Percentiles rank a stretch among this genome's conserved stretches.
phyloP scores from a whole-genome alignment of 768 basidiomycete genomes.

The Myochromella boudieri region DNA sequence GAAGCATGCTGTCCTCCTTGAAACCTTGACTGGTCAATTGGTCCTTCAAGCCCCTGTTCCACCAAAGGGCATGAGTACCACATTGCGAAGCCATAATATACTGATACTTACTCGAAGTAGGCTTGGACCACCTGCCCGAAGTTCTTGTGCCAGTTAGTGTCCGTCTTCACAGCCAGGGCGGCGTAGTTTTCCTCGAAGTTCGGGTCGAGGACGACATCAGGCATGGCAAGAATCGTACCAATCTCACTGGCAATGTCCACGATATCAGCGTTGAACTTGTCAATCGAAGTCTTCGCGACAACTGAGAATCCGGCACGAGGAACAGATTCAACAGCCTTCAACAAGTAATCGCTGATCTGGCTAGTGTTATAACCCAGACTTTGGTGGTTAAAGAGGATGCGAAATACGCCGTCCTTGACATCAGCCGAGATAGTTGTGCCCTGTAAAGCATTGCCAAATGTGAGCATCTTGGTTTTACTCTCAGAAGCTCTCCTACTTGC shows the following conservation, averaged over 20 bases:
- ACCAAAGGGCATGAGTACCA: neutral
- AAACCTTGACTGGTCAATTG: constrained; percentile 35
- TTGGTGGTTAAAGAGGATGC: constrained; percentile 35
- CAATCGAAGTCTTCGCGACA: constrained; percentile 34
- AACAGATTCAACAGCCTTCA: constrained; percentile 31
- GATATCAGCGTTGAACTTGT: constrained; percentile 29
- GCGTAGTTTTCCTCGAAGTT: constrained; percentile 37
- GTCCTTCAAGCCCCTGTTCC: constrained; percentile 26
- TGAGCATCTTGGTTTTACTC: neutral
- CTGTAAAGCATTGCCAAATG: no score
- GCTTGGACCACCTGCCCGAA: constrained; percentile 25
- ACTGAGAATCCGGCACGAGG: constrained; percentile 33
- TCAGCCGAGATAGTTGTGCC: constrained; percentile 32
- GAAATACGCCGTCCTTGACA: constrained; percentile 38
- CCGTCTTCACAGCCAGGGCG: constrained; percentile 24
- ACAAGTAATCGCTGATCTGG: constrained; percentile 23
- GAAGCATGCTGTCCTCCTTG: constrained; percentile 37
- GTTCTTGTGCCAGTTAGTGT: constrained; percentile 27
- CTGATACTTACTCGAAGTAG: constrained; percentile 28
- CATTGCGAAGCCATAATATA: neutral
- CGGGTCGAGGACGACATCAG: constrained; percentile 36
- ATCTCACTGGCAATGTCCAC: constrained; percentile 30
- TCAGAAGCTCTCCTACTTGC: constrained; percentile 6
- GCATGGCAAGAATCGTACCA: constrained; percentile 26
- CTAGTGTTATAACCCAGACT: constrained; percentile 32